Percentiles rank a stretch among this genome's conserved stretches.
These are phyloP conservation scores for Rhizomucor pusillus DNA, from an alignment of 371 early-diverging fungal genomes.

Conservation along the genomic window DNA sequence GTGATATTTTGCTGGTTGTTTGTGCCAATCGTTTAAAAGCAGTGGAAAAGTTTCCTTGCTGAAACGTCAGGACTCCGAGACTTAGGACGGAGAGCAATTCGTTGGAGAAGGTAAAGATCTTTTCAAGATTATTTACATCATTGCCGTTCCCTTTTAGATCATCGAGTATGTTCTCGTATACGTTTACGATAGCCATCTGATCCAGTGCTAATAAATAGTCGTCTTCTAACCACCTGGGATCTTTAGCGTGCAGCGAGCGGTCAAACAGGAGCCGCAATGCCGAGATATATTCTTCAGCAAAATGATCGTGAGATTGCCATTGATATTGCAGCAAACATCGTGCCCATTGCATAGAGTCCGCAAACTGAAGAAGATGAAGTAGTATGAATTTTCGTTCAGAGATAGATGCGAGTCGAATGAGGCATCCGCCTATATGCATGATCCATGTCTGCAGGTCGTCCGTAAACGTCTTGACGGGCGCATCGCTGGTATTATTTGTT, in stretches of 20 bases:
- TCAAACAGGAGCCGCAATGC: slow-evolving; percentile 27
- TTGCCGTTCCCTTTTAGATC: not conserved
- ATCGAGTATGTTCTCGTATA: slow-evolving; percentile 11
- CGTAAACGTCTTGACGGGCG: slow-evolving; percentile 19
- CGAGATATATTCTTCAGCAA: slow-evolving; percentile 25
- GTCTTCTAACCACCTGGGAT: slow-evolving; percentile 55
- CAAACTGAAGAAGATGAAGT: slow-evolving; percentile 35
- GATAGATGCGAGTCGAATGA: slow-evolving; percentile 26
- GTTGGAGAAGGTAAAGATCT: slow-evolving; percentile 19
- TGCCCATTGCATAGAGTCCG: slow-evolving; percentile 48
- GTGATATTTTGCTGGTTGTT: slow-evolving; percentile 33
- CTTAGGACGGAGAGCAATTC: slow-evolving; percentile 24
- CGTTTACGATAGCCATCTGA: slow-evolving; percentile 53
- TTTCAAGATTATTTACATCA: not conserved
- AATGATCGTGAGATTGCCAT: not conserved
- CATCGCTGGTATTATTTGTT: not conserved
- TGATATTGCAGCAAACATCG: slow-evolving; percentile 53
- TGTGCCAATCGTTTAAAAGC: slow-evolving; percentile 46
- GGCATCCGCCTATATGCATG: slow-evolving; percentile 30
- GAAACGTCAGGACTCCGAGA: slow-evolving; percentile 21
- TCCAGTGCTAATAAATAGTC: slow-evolving; percentile 58
- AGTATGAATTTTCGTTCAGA: slow-evolving; percentile 36
- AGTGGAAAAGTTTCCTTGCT: slow-evolving; percentile 11
- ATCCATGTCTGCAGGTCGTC: slow-evolving; percentile 51
- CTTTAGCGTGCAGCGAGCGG: slow-evolving; percentile 22